Evolutionary conservation across 2,329 filamentous ascomycete species (phyloP).

Genomic region (Claviceps pusilla): DNA sequence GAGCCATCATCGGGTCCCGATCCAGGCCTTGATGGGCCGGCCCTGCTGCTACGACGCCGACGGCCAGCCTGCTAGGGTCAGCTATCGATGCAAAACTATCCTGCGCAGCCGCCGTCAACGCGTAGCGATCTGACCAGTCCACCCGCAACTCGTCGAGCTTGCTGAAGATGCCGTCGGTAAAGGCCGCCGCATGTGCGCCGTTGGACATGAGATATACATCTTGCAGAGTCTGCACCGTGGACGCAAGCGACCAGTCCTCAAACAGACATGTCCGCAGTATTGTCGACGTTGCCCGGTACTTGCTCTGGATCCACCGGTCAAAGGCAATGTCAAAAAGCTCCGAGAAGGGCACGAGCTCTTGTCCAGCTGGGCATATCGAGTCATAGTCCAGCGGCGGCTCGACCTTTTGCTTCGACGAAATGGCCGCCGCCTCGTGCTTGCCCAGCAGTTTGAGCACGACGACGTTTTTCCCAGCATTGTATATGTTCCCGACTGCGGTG

Average conservation of each 20-base stretch:
- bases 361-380: slow-evolving; percentile 33
- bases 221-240: slow-evolving; percentile 51
- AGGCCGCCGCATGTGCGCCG: slow-evolving; percentile 48
- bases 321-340: slow-evolving; percentile 61
- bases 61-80: slow-evolving; percentile 47
- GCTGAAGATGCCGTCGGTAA: slow-evolving; percentile 58
- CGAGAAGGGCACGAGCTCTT: slow-evolving; percentile 50
- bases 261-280: slow-evolving; percentile 54
- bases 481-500: slow-evolving; percentile 54
- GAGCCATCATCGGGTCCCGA: slow-evolving; percentile 30
- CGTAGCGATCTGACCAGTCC: slow-evolving; percentile 67
- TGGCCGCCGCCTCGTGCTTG: slow-evolving; percentile 26
- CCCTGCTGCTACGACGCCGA: slow-evolving; percentile 27
- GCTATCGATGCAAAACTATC: slow-evolving; percentile 49
- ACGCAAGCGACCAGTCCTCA: slow-evolving; percentile 50
- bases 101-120: slow-evolving; percentile 63
- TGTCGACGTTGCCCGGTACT: slow-evolving; percentile 54
- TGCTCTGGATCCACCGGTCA: slow-evolving; percentile 59
- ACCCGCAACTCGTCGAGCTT: slow-evolving; percentile 48
- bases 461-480: slow-evolving; percentile 77
- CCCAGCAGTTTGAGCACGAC: slow-evolving; percentile 65
- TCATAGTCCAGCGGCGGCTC: slow-evolving; percentile 41
- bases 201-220: slow-evolving; percentile 65
- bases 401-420: slow-evolving; percentile 13
- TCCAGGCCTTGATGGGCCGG: slow-evolving; percentile 25